Evolutionary conservation across 495 filamentous ascomycete species (phyloP), one percentile per base, ranked within the genome.

Genomic region (Pyrenopolyporus hunteri): DNA sequence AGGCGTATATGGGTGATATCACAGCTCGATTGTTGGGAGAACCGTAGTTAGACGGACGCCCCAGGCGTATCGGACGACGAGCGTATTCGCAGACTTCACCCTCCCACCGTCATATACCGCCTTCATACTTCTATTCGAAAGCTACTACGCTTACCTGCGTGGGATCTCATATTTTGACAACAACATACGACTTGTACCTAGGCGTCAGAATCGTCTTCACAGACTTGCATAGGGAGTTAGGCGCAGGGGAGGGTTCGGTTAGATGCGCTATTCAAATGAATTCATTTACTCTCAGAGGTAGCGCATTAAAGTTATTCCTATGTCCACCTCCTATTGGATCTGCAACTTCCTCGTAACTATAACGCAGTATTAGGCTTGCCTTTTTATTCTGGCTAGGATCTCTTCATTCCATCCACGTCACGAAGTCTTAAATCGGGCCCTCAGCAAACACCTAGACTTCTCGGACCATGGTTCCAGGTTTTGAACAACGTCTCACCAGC

Each of bases 1-100:
- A 91, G 60, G 91, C 87, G 5, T 91, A 89, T 64, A 90, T 93
- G 83, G 92, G 89, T 10, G 92, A 96, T 69, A 89, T 97, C 60
- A 95, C 91, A 6, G 89, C 90, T 36, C 80, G 89, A 57, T 82
- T 97, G 13, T 83, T 97, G 33, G 90, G 90, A 35, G 92, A 96
- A 73, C 84, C 66, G 2, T 71, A 51, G 54, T 6, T n/a, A 22
- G 7, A 35, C n/a, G 11, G 22, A 6, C 9, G 9, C 9, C 26
- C 4, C 9, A 20, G 16, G 2, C 16, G 9, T 29, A 13, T 26
- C 26, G 9, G 3, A 22, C 4, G 14, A 36, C 31, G n/a, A n/a
- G 45, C 31, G 10, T 1, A 46, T 23, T 28, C 9, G 1, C 14
- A 32, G 0, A 19, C 31, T 28, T 53, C 33, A 20, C 13, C 14